These are phyloP conservation scores for Zea luxurians DNA, from an alignment of 176 grass and related monocot genomes.

Conservation along the genomic window DNA sequence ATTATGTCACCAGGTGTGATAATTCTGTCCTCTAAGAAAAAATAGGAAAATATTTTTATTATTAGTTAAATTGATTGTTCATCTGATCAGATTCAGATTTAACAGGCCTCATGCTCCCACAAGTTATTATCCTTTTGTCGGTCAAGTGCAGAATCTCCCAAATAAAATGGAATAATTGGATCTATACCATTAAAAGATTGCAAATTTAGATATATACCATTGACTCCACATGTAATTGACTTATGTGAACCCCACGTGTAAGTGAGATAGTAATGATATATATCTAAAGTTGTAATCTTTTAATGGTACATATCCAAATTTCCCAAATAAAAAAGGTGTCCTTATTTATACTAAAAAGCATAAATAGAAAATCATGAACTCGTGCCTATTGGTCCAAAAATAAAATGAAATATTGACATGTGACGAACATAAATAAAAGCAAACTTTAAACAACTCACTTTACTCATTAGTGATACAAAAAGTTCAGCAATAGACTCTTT, in stretches of 20 bases:
- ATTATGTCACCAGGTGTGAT: constrained; percentile 17
- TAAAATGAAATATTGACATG: neutral
- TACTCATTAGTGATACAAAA: constrained; percentile 73
- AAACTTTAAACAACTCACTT: constrained; percentile 56
- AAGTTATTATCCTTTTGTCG: constrained; percentile 13
- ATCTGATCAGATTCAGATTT: neutral
- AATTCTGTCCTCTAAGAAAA: neutral
- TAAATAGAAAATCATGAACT: constrained; percentile 19
- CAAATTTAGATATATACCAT: no score
- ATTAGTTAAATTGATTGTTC: neutral
- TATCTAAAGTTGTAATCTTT: no score
- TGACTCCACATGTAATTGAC: no score
- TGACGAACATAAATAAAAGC: constrained; percentile 33
- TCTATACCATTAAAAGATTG: no score
- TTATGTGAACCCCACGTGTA: no score
- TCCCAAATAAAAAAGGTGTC: neutral
- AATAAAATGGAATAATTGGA: neutral
- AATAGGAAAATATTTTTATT: constrained; percentile 3
- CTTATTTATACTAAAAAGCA: constrained; percentile 10
- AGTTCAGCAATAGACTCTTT: constrained; percentile 85
- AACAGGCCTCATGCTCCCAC: neutral
- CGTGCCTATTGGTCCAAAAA: constrained; percentile 10
- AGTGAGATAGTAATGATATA: no score
- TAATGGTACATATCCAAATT: no score
- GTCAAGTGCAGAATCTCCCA: neutral